A percentile compares a stretch with the other conserved stretches of the same genome.
Evolutionary conservation across 805 yeast genomes (phyloP).

Genomic region (Saccharomycopsis javanensis): DNA sequence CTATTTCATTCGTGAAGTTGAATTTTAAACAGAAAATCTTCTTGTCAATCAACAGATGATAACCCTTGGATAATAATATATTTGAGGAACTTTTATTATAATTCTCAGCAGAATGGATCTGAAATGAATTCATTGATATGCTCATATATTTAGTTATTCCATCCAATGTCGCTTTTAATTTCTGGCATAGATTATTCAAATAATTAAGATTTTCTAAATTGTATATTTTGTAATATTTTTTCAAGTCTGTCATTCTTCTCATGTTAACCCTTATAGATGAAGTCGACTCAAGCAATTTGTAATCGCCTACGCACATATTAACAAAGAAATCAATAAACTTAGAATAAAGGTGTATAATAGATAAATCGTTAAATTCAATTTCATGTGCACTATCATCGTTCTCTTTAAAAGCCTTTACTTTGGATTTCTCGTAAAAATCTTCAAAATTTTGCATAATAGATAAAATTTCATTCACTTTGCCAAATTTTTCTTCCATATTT

Average conservation of each 20-base stretch:
- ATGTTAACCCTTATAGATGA: neutral
- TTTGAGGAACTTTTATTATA: neutral
- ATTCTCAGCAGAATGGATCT: neutral
- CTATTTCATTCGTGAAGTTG: neutral
- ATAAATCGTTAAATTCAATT: conserved; percentile 6
- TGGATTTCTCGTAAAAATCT: conserved; percentile 9
- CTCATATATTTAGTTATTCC: neutral
- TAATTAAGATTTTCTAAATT: neutral
- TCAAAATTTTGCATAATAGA: conserved; percentile 12
- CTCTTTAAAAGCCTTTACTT: conserved; percentile 5
- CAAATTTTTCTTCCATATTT: conserved; percentile 2
- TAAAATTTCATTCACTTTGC: conserved; percentile 6
- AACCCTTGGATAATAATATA: conserved; percentile 9
- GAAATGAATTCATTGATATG: neutral
- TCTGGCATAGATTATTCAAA: neutral
- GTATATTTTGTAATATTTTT: neutral
- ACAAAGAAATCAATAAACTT: conserved; percentile 6
- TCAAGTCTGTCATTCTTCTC: neutral
- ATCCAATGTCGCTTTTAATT: neutral
- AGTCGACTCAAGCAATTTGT: neutral
- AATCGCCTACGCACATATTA: neutral
- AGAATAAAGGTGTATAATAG: conserved; percentile 7
- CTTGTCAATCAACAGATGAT: conserved; percentile 5
- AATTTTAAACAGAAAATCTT: conserved; percentile 9
- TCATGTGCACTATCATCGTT: conserved; percentile 2